Percentiles rank a stretch among this genome's conserved stretches.
Conservation (phyloP, 2,329 filamentous ascomycete species). For the Dactylellina haptotyla region DNA sequence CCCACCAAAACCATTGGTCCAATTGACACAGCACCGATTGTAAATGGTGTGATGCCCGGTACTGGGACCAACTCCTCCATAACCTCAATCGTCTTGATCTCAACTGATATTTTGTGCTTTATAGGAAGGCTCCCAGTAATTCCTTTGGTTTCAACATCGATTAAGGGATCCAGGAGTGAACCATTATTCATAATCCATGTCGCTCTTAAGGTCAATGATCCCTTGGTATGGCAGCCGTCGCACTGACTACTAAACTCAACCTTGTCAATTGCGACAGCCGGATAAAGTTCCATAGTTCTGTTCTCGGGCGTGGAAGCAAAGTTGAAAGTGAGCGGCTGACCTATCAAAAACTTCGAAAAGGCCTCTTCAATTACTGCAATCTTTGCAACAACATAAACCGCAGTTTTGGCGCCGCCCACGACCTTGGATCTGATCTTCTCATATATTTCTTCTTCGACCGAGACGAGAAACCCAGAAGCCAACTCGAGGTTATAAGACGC, state of each 20-base stretch:
- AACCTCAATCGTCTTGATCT: conserved; percentile 1
- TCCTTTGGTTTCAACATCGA: background rate
- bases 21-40: background rate
- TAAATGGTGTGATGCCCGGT: conserved; percentile 3
- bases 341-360: background rate
- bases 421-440: background rate
- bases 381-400: background rate
- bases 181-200: conserved; percentile 12
- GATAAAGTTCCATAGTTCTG: background rate
- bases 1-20: conserved; percentile 3
- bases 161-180: background rate
- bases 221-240: background rate
- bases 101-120: conserved; percentile 9
- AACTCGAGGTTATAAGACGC: background rate
- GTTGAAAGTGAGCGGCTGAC: background rate
- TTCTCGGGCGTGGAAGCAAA: background rate
- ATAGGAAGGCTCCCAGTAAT: conserved; percentile 1
- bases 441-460: background rate
- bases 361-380: background rate
- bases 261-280: background rate
- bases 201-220: background rate
- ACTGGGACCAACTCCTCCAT: conserved; percentile 2
- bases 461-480: background rate
- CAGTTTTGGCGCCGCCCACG: background rate
- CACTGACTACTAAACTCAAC: conserved; percentile 5